Evolutionary conservation across 2,329 filamentous ascomycete genomes (phyloP).

Genomic region (Ophiostoma sp.): DNA sequence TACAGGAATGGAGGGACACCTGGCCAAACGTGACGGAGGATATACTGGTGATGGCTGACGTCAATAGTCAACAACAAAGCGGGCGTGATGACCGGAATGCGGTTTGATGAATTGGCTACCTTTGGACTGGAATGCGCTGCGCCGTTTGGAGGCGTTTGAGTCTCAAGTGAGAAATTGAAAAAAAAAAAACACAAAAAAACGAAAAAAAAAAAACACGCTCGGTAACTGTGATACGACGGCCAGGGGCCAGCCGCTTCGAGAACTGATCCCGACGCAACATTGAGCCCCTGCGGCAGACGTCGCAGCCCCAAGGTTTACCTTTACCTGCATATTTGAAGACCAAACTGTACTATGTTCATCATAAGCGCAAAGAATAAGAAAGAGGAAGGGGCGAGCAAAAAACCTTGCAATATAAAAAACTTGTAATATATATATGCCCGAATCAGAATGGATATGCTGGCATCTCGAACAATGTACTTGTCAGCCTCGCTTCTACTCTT

Average conservation of each 20-base stretch:
- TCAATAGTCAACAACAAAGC: conserved; percentile 9
- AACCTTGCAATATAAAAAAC: not conserved
- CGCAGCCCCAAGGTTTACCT: not conserved
- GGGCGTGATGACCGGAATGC: not conserved
- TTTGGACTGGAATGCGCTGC: not conserved
- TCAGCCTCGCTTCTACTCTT: not conserved
- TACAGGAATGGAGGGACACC: not conserved
- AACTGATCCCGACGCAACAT: not conserved
- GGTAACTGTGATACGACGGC: not conserved
- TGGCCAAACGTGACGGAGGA: not conserved
- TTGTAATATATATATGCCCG: too few species aligned
- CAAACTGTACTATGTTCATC: not conserved
- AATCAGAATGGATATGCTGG: not conserved
- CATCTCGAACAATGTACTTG: not conserved
- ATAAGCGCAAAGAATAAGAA: not conserved
- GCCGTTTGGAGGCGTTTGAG: not conserved
- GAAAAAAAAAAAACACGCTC: not conserved
- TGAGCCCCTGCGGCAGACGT: not conserved
- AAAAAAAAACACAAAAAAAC: not conserved
- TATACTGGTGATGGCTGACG: not conserved
- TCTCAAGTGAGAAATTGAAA: not conserved
- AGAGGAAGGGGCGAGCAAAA: not conserved
- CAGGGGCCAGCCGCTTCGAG: not conserved
- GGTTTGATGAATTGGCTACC: not conserved
- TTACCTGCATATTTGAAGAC: not conserved